A percentile compares a stretch with the other conserved stretches of the same genome.
Evolutionary conservation across 164 flowering plant species (phyloP).

Genomic region (Sedum album): DNA sequence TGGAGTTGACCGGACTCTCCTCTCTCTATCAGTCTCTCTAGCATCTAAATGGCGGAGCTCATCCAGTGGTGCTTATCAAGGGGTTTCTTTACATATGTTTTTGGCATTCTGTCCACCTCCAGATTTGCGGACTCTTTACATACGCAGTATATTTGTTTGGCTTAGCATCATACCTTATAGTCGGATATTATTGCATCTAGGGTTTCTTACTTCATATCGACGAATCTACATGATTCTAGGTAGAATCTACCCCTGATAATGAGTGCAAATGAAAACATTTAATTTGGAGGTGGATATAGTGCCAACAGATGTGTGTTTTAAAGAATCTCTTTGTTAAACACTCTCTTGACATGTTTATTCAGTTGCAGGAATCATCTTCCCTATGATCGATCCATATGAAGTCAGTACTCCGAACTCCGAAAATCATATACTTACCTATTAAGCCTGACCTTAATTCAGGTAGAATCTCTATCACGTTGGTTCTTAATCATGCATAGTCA

Average conservation of each 20-base stretch:
- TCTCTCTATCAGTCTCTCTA: too few relatives aligned
- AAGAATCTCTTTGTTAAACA: not conserved
- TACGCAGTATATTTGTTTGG: not conserved
- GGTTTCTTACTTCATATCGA: not conserved
- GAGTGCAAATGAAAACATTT: not conserved
- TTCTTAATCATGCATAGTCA: too few relatives aligned
- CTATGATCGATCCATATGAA: not conserved
- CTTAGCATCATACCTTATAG: not conserved
- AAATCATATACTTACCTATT: not conserved
- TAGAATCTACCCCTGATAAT: too few relatives aligned
- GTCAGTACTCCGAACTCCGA: not conserved
- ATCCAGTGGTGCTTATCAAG: slow-evolving; percentile 3
- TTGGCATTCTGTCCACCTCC: slow-evolving; percentile 8
- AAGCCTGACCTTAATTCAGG: too few relatives aligned
- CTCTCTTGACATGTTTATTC: not conserved
- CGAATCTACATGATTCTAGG: too few relatives aligned
- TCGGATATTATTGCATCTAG: not conserved
- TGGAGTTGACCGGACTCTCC: too few relatives aligned
- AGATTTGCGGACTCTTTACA: not conserved
- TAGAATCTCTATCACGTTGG: too few relatives aligned
- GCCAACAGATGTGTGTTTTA: slow-evolving; percentile 4
- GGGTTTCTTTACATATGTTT: slow-evolving; percentile 7
- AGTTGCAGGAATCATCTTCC: not conserved
- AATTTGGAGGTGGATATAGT: slow-evolving; percentile 4
- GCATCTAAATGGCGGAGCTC: not conserved